Conservation (phyloP, 352 stramenopile genomes). For the Phytophthora citricola region DNA sequence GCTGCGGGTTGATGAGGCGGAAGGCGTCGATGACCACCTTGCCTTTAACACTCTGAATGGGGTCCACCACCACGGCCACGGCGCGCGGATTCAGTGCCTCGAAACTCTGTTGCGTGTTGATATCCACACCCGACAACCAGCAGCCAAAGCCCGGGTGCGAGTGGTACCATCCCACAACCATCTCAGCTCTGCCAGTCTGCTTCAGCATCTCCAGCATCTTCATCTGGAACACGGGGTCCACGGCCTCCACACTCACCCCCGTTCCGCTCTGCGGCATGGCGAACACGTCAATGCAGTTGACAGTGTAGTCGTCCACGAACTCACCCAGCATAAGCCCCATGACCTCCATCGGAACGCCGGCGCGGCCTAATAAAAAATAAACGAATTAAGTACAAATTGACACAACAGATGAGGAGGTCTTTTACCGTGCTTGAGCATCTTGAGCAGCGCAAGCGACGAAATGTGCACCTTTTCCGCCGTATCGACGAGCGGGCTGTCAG, state of each 20-base stretch:
- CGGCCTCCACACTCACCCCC: constrained; percentile 96
- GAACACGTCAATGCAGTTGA: constrained; percentile 99
- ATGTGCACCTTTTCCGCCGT: constrained; percentile 99
- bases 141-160: constrained; percentile 99
- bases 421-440: constrained; percentile 99
- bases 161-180: constrained; percentile 99
- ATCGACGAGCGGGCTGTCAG: constrained; percentile 95
- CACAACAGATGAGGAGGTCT: constrained; percentile 3
- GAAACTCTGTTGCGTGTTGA: constrained; percentile 99
- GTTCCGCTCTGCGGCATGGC: constrained; percentile 99
- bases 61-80: constrained; percentile 99
- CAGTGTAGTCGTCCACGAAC: constrained; percentile 99
- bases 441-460: constrained; percentile 98
- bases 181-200: constrained; percentile 96
- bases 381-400: constrained; percentile 12
- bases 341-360: constrained; percentile 99
- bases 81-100: constrained; percentile 97
- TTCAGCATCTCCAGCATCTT: constrained; percentile 99
- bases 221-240: constrained; percentile 99
- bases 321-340: constrained; percentile 99
- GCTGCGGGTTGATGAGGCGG: constrained; percentile 98
- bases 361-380: constrained; percentile 66
- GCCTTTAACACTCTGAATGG: constrained; percentile 99
- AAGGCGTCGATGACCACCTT: constrained; percentile 99
- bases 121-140: constrained; percentile 99